Evolutionary conservation across 345 rosid species (phyloP).

Genomic region (Salix brachista): DNA sequence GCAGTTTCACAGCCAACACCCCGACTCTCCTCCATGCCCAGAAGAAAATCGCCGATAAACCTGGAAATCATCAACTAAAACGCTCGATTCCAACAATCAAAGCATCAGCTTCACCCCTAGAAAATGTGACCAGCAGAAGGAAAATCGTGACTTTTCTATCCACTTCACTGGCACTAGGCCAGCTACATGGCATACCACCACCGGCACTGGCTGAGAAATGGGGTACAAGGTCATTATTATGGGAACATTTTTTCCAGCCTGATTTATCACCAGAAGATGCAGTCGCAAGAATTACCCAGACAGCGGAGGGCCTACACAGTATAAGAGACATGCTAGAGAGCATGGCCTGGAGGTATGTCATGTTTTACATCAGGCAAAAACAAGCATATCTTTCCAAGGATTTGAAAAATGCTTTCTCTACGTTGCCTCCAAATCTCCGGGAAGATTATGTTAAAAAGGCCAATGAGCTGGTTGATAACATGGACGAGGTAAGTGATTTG

Average conservation of each 20-base stretch:
- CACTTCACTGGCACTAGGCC: slow-evolving; percentile 34
- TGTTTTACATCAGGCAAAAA: slow-evolving; percentile 71
- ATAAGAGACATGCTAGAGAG: slow-evolving; percentile 79
- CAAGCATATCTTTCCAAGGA: slow-evolving; percentile 75
- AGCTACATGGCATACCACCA: slow-evolving; percentile 9
- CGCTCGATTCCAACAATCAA: slow-evolving; percentile 17
- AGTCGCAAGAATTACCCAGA: slow-evolving; percentile 79
- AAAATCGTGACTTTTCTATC: slow-evolving; percentile 35
- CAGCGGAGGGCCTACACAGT: slow-evolving; percentile 76
- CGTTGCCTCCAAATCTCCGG: slow-evolving; percentile 52
- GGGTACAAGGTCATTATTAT: slow-evolving; percentile 71
- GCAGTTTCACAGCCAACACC: slow-evolving; percentile 38
- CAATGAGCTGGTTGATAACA: slow-evolving; percentile 65
- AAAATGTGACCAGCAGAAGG: slow-evolving; percentile 35
- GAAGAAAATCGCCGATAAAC: background rate
- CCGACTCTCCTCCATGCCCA: slow-evolving; percentile 37
- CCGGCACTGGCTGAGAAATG: slow-evolving; percentile 64
- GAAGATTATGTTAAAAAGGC: slow-evolving; percentile 64
- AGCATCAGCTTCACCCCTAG: slow-evolving; percentile 23
- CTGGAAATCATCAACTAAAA: slow-evolving; percentile 10
- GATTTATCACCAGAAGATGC: slow-evolving; percentile 74
- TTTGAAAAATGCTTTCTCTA: slow-evolving; percentile 58
- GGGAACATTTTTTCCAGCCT: slow-evolving; percentile 65
- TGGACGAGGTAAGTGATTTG: slow-evolving; percentile 52
- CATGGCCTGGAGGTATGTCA: slow-evolving; percentile 90